Evolutionary conservation across 192 early-diverging fungal genomes (phyloP).

Genomic region (Dimargaris xerosporica): DNA sequence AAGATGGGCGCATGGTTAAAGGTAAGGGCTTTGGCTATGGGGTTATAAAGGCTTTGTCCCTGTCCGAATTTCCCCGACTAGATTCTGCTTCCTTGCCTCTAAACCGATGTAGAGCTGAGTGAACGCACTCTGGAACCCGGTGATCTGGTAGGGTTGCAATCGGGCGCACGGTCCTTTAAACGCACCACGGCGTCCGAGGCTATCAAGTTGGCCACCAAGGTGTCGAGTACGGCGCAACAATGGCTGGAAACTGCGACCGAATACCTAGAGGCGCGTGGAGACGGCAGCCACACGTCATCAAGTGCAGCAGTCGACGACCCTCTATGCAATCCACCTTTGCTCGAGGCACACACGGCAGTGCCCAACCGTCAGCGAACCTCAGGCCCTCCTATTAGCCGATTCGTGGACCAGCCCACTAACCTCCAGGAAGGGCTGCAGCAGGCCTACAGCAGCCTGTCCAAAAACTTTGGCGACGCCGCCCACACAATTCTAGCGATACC

Average conservation of each 20-base stretch:
- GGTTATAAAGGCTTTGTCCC: no score
- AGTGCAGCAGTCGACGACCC: no score
- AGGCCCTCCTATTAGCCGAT: slow-evolving; percentile 47
- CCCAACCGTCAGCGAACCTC: no score
- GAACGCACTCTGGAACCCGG: not conserved
- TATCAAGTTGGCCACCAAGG: slow-evolving; percentile 67
- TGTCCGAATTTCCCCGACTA: no score
- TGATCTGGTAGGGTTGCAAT: slow-evolving; percentile 45
- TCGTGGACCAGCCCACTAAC: slow-evolving; percentile 71
- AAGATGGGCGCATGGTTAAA: slow-evolving; percentile 78
- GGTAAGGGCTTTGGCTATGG: slow-evolving; percentile 20
- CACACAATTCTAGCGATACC: slow-evolving; percentile 84
- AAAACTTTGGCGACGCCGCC: slow-evolving; percentile 68
- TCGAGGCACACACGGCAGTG: no score
- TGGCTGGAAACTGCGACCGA: slow-evolving; percentile 82
- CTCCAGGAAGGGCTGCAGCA: slow-evolving; percentile 70
- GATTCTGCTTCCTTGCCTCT: no score
- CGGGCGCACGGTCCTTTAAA: slow-evolving; percentile 79
- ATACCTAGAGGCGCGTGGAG: slow-evolving; percentile 37
- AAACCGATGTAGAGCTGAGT: no score
- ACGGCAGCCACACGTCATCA: slow-evolving; percentile 14
- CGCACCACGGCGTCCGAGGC: slow-evolving; percentile 82
- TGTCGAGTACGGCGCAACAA: slow-evolving; percentile 80
- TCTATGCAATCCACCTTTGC: no score
- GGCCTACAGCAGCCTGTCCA: slow-evolving; percentile 63